Base-by-base conservation (phyloP, 192 early-diverging fungal species). In the Coemansia sp. region DNA sequence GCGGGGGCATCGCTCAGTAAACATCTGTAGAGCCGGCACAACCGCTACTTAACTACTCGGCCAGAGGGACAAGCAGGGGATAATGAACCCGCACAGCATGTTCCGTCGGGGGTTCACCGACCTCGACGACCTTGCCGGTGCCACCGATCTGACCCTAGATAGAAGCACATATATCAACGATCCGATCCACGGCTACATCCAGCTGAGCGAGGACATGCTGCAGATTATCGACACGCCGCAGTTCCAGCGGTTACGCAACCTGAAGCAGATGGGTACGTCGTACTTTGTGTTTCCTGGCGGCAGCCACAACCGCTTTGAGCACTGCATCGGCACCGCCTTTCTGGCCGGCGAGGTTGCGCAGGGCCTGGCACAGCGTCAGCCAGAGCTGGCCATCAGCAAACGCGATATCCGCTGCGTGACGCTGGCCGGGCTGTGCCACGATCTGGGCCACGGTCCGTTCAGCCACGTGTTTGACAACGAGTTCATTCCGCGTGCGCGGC, bases 261-360 rank as follows among this genome's bases (percentile, higher is more conserved):
- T 97, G 15, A 97, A 93, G 64, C 94, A 93, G 69, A 67, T 84
- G 27, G 95, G 95, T 22, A 80, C 85, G 12, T 80, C 87, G 1
- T 95, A 95, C 67, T 90, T 80, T 65, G 93, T 97, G 3, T 95
- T 92, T 67, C 91, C 92, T 2, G 93, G 95, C 32, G 94, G 84
- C 1, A 84, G 86, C n/a, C 92, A 99, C 69, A 94, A 94, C 65
- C 82, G 96, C 1, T 99, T 99, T 53, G 96, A 99, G 71, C 94
- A 97, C 74, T 88, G 84, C 41, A 80, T 94, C 29, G 96, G 96
- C 30, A 90, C 91, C 9, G 86, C 83, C 7, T 78, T 93, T 58
- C 74, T 99, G 27, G 88, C 94, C 11, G 80, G 83, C 55, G 69
- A 81, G 8, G 59, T 94, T 28, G 82, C 94, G 35, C 74, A 81